Conservation (phyloP, 495 filamentous ascomycete genomes). For the Neurospora tetrasperma region DNA sequence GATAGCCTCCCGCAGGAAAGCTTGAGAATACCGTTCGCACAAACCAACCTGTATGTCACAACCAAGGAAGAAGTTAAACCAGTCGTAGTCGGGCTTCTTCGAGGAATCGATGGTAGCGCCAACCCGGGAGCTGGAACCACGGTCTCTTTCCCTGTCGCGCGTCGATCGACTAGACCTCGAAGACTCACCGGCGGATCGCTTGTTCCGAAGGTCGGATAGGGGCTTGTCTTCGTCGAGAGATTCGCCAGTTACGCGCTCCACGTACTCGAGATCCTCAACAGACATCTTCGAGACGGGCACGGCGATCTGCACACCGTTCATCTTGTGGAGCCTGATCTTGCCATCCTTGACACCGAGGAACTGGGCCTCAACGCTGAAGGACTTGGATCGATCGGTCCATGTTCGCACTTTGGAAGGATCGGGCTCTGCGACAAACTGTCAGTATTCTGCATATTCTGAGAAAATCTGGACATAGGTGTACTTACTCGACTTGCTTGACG, state of each 20-base stretch:
- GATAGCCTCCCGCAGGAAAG: constrained; percentile 86
- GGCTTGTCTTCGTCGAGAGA: constrained; percentile 97
- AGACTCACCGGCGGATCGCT: constrained; percentile 13
- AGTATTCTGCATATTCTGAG: neutral
- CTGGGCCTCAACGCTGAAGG: constrained; percentile 95
- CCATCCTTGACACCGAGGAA: constrained; percentile 89
- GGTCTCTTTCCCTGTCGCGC: neutral
- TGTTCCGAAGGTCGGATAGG: constrained; percentile 62
- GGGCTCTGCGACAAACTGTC: constrained; percentile 47
- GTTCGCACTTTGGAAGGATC: constrained; percentile 73
- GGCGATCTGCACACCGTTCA: constrained; percentile 96
- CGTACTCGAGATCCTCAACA: constrained; percentile 85
- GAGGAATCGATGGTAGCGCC: constrained; percentile 44
- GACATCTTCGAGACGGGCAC: constrained; percentile 95
- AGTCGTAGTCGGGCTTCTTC: constrained; percentile 74
- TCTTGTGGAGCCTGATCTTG: constrained; percentile 96
- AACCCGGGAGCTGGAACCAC: constrained; percentile 19
- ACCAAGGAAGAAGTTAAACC: constrained; percentile 96
- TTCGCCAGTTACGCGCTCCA: constrained; percentile 73
- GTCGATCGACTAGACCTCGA: constrained; percentile 8
- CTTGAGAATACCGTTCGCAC: constrained; percentile 86
- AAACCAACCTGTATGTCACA: constrained; percentile 85
- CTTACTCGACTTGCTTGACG: constrained; percentile 65
- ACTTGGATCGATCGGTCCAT: constrained; percentile 91
- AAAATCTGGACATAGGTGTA: constrained; percentile 5